A percentile compares a stretch with the other conserved stretches of the same genome.
These are phyloP conservation scores for Hawksworthiomyces lignivorus DNA, from an alignment of 2,329 filamentous ascomycete species.

Conservation along the genomic window DNA sequence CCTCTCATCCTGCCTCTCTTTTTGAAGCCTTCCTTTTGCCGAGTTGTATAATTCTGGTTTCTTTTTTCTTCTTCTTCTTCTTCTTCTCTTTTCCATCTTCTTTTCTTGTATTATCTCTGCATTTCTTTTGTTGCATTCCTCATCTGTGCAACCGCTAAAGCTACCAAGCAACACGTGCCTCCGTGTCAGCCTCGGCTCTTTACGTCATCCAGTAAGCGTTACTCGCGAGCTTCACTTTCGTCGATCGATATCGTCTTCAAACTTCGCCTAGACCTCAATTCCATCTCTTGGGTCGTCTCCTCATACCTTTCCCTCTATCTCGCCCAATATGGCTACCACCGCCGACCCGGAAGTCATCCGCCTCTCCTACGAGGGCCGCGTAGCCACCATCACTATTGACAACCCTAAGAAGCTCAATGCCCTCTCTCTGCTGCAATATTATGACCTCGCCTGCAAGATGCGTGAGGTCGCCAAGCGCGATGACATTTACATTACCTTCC, in stretches of 20 bases:
- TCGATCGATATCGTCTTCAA: too few species aligned
- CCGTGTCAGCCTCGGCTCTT: too few species aligned
- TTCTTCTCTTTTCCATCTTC: background rate
- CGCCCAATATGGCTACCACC: slow-evolving; percentile 7
- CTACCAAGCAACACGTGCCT: too few species aligned
- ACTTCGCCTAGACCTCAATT: too few species aligned
- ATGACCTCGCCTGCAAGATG: slow-evolving; percentile 63
- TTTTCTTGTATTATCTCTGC: background rate
- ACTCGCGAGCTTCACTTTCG: too few species aligned
- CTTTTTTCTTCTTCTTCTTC: background rate
- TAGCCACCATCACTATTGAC: slow-evolving; percentile 82
- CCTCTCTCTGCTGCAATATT: slow-evolving; percentile 65
- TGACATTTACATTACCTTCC: slow-evolving; percentile 75
- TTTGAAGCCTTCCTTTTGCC: background rate
- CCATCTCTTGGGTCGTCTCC: too few species aligned
- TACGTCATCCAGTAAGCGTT: too few species aligned
- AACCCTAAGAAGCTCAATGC: slow-evolving; percentile 84
- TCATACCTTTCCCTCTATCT: too few species aligned
- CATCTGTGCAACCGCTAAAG: too few species aligned
- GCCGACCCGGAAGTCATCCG: slow-evolving; percentile 32
- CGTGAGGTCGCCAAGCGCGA: slow-evolving; percentile 70
- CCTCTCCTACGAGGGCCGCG: slow-evolving; percentile 56
- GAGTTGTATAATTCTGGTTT: background rate
- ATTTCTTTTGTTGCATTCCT: background rate
- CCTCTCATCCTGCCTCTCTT: background rate